Evolutionary conservation across 164 flowering plant genomes (phyloP).

Genomic region (Vitis vinifera): ASM3070453v1 NC_081823.1:25255501-25256000

Average conservation of each 20-base stretch:
- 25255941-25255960: constrained; percentile 12
- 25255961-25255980: not conserved
- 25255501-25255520: no score
- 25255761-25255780: not conserved
- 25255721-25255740: not conserved
- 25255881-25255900: not conserved
- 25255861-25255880: no score
- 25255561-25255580: no score
- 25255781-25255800: not conserved
- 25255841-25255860: no score
- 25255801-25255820: not conserved
- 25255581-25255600: no score
- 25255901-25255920: not conserved
- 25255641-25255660: constrained; percentile 1
- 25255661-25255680: not conserved
- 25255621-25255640: constrained; percentile 7
- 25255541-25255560: no score
- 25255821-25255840: not conserved
- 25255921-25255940: not conserved
- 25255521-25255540: no score
- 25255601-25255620: no score
- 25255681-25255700: not conserved
- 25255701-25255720: not conserved
- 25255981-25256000: not conserved
- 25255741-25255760: not conserved